Conservation (phyloP, 106 monocot genomes). For the Narthecium ossifragum region DNA sequence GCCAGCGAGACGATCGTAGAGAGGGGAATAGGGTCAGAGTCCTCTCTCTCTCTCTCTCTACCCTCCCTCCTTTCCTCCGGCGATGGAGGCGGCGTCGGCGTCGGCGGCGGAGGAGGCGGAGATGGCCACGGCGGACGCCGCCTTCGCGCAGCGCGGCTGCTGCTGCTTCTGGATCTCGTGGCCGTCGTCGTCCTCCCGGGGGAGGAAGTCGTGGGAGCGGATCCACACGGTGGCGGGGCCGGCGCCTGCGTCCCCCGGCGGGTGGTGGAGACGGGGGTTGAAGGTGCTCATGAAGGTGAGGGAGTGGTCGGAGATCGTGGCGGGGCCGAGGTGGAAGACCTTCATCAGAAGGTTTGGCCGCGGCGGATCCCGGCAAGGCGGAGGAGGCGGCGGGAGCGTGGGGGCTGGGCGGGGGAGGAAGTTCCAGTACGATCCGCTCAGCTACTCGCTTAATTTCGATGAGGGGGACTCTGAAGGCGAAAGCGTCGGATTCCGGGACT, state of each 20-base stretch:
- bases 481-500: slow-evolving; percentile 28
- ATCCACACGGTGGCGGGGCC: not conserved
- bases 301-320: slow-evolving; percentile 10
- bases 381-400: not conserved
- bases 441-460: slow-evolving; percentile 74
- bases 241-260: not conserved
- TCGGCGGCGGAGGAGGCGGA: not conserved
- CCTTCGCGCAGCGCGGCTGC: not conserved
- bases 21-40: not conserved
- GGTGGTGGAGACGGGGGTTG: slow-evolving; percentile 3
- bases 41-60: slow-evolving; percentile 2
- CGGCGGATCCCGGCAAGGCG: not conserved
- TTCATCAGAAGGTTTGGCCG: slow-evolving; percentile 51
- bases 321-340: slow-evolving; percentile 10
- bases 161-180: not conserved
- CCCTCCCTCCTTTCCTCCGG: not conserved
- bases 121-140: not conserved
- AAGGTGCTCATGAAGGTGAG: not conserved
- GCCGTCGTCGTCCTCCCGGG: not conserved
- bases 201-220: not conserved
- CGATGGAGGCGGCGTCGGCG: too few species aligned
- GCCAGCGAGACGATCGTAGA: not conserved
- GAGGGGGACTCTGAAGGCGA: slow-evolving; percentile 40
- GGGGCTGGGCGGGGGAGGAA: not conserved
- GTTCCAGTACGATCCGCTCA: slow-evolving; percentile 36